These are phyloP conservation scores for Penicillium crustosum DNA, from an alignment of 2,329 filamentous ascomycete species.

Conservation along the genomic window DNA sequence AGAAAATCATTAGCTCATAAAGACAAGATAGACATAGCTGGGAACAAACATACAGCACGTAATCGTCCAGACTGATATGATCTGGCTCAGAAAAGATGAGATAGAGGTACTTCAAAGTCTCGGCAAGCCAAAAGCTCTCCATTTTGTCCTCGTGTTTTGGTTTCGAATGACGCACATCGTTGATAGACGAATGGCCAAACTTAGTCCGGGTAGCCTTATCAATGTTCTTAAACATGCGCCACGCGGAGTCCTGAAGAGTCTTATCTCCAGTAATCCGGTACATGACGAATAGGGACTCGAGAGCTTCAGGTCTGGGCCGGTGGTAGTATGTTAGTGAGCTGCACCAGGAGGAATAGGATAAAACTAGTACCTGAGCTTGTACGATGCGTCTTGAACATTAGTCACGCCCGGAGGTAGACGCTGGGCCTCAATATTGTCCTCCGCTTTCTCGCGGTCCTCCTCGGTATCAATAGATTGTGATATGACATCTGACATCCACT, in stretches of 20 bases:
- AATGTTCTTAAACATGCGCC: slow-evolving; percentile 52
- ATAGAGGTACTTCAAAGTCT: slow-evolving; percentile 49
- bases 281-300: slow-evolving; percentile 62
- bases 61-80: slow-evolving; percentile 44
- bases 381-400: slow-evolving; percentile 28
- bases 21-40: neutral
- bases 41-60: slow-evolving; percentile 39
- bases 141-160: slow-evolving; percentile 40
- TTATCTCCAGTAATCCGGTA: slow-evolving; percentile 60
- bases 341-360: neutral
- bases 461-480: slow-evolving; percentile 19
- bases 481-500: slow-evolving; percentile 35
- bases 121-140: slow-evolving; percentile 49
- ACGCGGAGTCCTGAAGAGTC: slow-evolving; percentile 47
- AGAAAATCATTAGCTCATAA: slow-evolving; percentile 2
- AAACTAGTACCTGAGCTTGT: slow-evolving; percentile 32
- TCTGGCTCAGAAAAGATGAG: slow-evolving; percentile 46
- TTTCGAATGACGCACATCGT: slow-evolving; percentile 39
- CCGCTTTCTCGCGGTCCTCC: slow-evolving; percentile 20
- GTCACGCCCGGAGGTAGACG: slow-evolving; percentile 31
- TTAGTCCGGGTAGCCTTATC: slow-evolving; percentile 45
- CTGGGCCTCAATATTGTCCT: slow-evolving; percentile 21
- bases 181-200: slow-evolving; percentile 46
- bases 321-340: neutral
- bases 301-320: slow-evolving; percentile 52